Evolutionary conservation across 306 rosid species (phyloP).

Genomic region (Glycine soja): DNA sequence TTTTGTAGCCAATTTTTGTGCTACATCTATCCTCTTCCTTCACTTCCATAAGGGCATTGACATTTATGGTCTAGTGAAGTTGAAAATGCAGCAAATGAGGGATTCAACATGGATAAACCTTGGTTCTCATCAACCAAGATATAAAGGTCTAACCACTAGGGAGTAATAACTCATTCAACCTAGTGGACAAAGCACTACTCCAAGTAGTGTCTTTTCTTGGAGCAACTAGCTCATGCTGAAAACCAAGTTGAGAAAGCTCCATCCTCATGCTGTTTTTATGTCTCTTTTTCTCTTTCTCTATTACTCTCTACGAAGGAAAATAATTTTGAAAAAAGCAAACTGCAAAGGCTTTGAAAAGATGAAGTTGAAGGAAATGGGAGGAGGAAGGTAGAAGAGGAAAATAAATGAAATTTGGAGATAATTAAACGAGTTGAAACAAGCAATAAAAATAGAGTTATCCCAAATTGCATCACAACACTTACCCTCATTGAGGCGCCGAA

Average conservation of each 20-base stretch:
- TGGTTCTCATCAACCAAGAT: conserved; percentile 69
- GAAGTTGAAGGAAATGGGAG: conserved; percentile 52
- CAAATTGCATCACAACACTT: no score
- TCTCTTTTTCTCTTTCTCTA: conserved; percentile 27
- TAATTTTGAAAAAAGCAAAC: conserved; percentile 29
- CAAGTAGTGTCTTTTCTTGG: conserved; percentile 73
- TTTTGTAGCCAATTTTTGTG: conserved; percentile 57
- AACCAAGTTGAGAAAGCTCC: conserved; percentile 90
- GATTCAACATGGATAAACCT: conserved; percentile 52
- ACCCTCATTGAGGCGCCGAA: no score
- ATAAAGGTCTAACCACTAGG: conserved; percentile 70
- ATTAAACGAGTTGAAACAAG: no score
- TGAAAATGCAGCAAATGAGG: conserved; percentile 63
- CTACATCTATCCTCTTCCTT: no score
- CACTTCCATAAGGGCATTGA: conserved; percentile 62
- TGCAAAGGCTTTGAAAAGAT: conserved; percentile 42
- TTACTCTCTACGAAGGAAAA: conserved; percentile 30
- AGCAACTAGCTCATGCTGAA: conserved; percentile 80
- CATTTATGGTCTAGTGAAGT: conserved; percentile 63
- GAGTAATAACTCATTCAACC: conserved; percentile 60
- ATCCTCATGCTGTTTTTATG: conserved; percentile 52
- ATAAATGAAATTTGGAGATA: no score
- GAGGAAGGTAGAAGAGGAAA: no score
- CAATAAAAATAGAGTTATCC: no score
- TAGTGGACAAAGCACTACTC: conserved; percentile 59